These are phyloP conservation scores for Fomitopsis pinicola DNA, from an alignment of 1,284 basidiomycete species.

Conservation along the genomic window DNA sequence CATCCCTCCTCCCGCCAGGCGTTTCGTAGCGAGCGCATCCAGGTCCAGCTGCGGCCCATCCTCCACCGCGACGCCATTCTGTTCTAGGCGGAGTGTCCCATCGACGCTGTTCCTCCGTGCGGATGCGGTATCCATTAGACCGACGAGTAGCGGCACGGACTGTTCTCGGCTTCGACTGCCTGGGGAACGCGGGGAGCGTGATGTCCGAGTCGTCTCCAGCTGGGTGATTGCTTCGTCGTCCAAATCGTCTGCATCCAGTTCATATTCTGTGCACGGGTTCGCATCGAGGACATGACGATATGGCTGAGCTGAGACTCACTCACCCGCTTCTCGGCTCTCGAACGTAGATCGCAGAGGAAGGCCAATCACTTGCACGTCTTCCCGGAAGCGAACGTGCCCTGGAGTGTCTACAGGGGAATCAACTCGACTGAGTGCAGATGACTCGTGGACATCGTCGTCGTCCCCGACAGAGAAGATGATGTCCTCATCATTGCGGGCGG, in stretches of 20 bases:
- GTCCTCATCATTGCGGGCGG: conserved; percentile 12
- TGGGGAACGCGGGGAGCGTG: conserved; percentile 29
- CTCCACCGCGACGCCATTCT: conserved; percentile 28
- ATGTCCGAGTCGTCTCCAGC: conserved; percentile 28
- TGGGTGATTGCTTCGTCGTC: conserved; percentile 51
- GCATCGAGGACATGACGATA: neutral
- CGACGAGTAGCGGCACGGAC: conserved; percentile 71
- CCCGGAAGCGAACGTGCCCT: conserved; percentile 52
- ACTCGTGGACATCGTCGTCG: conserved; percentile 27
- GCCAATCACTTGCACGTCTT: conserved; percentile 62
- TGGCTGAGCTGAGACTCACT: conserved; percentile 28
- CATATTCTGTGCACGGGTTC: conserved; percentile 50
- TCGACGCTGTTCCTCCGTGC: conserved; percentile 50
- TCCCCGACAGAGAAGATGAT: conserved; percentile 29
- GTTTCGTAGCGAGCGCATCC: conserved; percentile 63
- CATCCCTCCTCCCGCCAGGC: conserved; percentile 72
- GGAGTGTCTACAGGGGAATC: conserved; percentile 16
- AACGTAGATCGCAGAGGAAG: conserved; percentile 66
- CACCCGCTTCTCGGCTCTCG: conserved; percentile 74
- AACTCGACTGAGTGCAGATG: conserved; percentile 17
- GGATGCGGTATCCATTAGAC: conserved; percentile 61
- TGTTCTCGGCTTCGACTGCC: conserved; percentile 44
- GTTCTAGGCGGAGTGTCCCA: conserved; percentile 42
- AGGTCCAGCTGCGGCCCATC: conserved; percentile 48
- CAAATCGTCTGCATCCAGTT: conserved; percentile 72